Conservation (phyloP, 2,329 filamentous ascomycete genomes). For the Cadophora gregata region DNA sequence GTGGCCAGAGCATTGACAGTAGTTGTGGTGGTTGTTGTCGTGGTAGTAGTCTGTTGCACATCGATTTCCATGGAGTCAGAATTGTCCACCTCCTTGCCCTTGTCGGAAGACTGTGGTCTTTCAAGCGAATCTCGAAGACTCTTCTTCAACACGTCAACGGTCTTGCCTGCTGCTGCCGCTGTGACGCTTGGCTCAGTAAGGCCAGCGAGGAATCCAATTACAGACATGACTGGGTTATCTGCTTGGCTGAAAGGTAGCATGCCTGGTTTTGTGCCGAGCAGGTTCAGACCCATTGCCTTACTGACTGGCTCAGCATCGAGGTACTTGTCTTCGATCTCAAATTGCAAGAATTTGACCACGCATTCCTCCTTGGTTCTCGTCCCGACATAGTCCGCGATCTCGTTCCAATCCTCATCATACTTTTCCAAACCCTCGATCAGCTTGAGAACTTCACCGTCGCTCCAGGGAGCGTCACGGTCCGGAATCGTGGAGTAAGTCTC, state of each 20-base stretch:
- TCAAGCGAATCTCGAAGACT: conserved; percentile 81
- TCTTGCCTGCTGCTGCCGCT: conserved; percentile 87
- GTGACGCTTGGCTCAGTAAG: conserved; percentile 90
- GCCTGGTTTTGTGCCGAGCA: conserved; percentile 76
- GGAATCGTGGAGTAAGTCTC: conserved; percentile 78
- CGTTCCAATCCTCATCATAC: conserved; percentile 95
- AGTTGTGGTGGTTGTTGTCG: conserved; percentile 55
- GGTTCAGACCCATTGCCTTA: conserved; percentile 62
- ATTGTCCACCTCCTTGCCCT: conserved; percentile 61
- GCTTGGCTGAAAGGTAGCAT: conserved; percentile 88
- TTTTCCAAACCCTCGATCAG: conserved; percentile 90
- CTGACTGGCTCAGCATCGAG: conserved; percentile 74
- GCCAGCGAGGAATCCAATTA: conserved; percentile 91
- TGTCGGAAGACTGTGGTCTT: conserved; percentile 58
- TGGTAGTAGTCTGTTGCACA: conserved; percentile 54
- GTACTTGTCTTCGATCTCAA: conserved; percentile 98
- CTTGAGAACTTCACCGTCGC: conserved; percentile 85
- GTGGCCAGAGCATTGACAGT: conserved; percentile 65
- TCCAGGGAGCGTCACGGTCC: conserved; percentile 88
- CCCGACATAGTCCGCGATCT: conserved; percentile 89
- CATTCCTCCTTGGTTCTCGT: conserved; percentile 94
- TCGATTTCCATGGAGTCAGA: conserved; percentile 70
- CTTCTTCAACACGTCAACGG: conserved; percentile 83
- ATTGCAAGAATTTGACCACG: conserved; percentile 92
- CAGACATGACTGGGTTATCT: conserved; percentile 96